phyloP scores from a whole-genome alignment of 2,329 filamentous ascomycete genomes.

The Sordariomycetes sp. region DNA sequence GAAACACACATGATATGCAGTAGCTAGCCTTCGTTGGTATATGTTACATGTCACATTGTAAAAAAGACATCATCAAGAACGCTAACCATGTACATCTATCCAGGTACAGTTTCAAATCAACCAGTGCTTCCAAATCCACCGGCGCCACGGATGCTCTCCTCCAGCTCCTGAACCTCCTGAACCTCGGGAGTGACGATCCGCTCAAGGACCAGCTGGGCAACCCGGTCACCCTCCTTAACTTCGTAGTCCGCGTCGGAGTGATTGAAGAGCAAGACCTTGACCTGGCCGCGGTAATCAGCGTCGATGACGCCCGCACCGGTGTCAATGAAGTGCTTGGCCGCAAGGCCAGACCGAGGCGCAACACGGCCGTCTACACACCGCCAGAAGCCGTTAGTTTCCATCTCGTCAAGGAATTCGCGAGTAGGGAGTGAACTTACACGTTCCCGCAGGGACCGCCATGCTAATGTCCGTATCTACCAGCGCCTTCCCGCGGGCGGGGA shows the following conservation, averaged over 20 bases:
- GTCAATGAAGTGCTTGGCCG: slow-evolving; percentile 90
- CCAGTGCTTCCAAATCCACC: slow-evolving; percentile 91
- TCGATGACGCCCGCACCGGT: slow-evolving; percentile 95
- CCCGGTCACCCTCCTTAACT: slow-evolving; percentile 73
- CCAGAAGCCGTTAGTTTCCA: background rate
- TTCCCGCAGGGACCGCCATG: slow-evolving; percentile 81
- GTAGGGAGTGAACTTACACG: slow-evolving; percentile 49
- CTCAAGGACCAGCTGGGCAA: slow-evolving; percentile 90
- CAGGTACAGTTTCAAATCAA: background rate
- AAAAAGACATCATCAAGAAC: background rate
- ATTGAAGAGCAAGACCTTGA: slow-evolving; percentile 94
- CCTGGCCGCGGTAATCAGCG: slow-evolving; percentile 86
- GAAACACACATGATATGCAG: no score
- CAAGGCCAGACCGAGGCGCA: slow-evolving; percentile 81
- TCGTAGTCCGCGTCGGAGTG: slow-evolving; percentile 70
- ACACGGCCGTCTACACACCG: slow-evolving; percentile 63
- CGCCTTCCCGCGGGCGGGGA: slow-evolving; percentile 73
- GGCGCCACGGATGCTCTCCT: slow-evolving; percentile 79
- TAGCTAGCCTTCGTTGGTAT: background rate
- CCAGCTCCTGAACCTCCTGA: slow-evolving; percentile 74
- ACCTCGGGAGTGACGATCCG: slow-evolving; percentile 90
- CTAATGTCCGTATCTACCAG: slow-evolving; percentile 84
- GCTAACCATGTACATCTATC: background rate
- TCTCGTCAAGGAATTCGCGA: background rate
- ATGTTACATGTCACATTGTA: background rate